phyloP scores from a whole-genome alignment of 2,329 filamentous ascomycete genomes.

The Alternaria ventricosa region DNA sequence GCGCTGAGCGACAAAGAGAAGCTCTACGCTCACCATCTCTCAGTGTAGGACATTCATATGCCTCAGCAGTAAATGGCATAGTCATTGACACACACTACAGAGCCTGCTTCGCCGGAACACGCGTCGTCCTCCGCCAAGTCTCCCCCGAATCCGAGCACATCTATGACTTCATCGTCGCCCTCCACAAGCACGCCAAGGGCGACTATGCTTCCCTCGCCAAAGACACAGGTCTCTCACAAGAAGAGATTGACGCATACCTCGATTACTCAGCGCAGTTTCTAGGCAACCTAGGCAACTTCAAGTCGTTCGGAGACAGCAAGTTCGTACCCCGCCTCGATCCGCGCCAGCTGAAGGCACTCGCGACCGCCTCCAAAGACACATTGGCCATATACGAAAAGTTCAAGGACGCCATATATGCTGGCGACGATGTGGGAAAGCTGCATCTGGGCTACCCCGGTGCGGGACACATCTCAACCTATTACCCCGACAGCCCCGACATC shows the following conservation, averaged over 20 bases:
- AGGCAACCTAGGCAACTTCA: conserved; percentile 63
- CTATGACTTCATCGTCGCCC: conserved; percentile 61
- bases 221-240: conserved; percentile 50
- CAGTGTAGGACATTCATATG: conserved; percentile 34
- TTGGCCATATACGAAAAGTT: conserved; percentile 52
- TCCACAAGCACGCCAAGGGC: conserved; percentile 57
- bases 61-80: neutral
- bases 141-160: conserved; percentile 60
- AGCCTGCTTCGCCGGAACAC: conserved; percentile 57
- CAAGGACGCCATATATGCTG: conserved; percentile 56
- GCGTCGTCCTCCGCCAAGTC: conserved; percentile 61
- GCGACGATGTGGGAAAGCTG: conserved; percentile 49
- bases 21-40: conserved; percentile 80
- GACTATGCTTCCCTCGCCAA: conserved; percentile 56
- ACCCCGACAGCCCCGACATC: conserved; percentile 57
- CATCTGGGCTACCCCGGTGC: conserved; percentile 58
- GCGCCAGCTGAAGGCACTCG: conserved; percentile 54
- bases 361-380: conserved; percentile 49
- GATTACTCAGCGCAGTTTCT: conserved; percentile 55
- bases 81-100: conserved; percentile 26
- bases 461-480: conserved; percentile 59
- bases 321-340: conserved; percentile 57
- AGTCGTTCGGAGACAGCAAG: conserved; percentile 59
- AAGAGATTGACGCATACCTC: conserved; percentile 47
- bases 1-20: conserved; percentile 77